Base-by-base conservation (phyloP, 139 green algal species). In the Coelastrella sp. region DNA sequence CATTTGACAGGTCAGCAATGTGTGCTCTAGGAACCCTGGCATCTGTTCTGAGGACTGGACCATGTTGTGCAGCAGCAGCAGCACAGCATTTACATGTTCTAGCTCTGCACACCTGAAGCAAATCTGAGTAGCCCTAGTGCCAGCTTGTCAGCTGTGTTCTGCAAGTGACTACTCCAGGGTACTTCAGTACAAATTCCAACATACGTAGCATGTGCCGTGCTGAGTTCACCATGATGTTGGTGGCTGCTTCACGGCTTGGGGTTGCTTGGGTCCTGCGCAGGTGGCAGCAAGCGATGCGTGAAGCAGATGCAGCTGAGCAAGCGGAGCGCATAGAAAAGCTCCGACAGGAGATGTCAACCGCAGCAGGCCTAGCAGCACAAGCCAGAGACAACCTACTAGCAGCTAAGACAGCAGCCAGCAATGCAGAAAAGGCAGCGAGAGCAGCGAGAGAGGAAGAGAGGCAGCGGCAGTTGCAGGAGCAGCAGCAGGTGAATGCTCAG, bases 291-390 rank as follows among this genome's bases (percentile, higher is more conserved):
- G 66, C 91, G 16, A 92, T 93, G 92, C 86, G 93, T 17, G 75
- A 88, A 20, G 80, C 88, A 57, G 95, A 97, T 85, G 91, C 91
- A 64, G 93, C 85, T 73, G 85, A 84, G 71, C 87, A 94, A 3
- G 92, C 84, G 10, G 90, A 88, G 5, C 86, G 89, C 16, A 90
- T 97, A 11, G 94, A 96, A 86, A 68, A 81, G 85, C 88, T 95
- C 81, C 88, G 94, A 58, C 47, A 86, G 79, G 94, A 97, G 87
- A 96, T 96, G 93, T 73, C 61, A 57, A 58, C 68, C 16, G 87
- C 87, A 64, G 60, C 76, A n/a, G 87, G 87, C 19, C 16, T 61
- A 58, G 87, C 87, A 59, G 78, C 78, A 78, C 57, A 77, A 56
- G 94, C 92, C 23, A 90, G 85, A 11, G 79, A 84, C 47, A 84